phyloP scores from a whole-genome alignment of 257 asterid species.

The Petrea volubilis region DNA sequence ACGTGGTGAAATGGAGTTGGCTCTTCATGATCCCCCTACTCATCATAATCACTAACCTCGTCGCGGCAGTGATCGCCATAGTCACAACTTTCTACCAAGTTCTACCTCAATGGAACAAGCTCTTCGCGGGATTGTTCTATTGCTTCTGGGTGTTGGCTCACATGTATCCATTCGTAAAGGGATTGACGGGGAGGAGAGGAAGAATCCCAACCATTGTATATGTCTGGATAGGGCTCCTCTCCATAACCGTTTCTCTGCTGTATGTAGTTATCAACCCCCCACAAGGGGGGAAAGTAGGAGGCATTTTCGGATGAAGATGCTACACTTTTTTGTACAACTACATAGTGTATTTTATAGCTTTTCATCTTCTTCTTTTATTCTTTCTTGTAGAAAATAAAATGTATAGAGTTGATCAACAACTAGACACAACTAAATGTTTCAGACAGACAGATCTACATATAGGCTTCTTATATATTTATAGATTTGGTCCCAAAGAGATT shows the following conservation, averaged over 20 bases:
- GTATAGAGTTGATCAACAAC: neutral
- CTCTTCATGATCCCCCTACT: conserved; percentile 73
- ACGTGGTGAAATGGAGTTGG: conserved; percentile 80
- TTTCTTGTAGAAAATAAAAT: neutral
- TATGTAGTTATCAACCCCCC: conserved; percentile 74
- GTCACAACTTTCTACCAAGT: conserved; percentile 74
- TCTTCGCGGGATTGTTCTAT: conserved; percentile 80
- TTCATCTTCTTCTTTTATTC: neutral
- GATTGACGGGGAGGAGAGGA: conserved; percentile 95
- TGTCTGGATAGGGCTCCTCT: conserved; percentile 81
- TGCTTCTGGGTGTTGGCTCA: conserved; percentile 93
- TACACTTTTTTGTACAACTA: neutral
- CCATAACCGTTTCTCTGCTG: conserved; percentile 77
- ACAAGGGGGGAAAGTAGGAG: conserved; percentile 12
- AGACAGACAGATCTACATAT: neutral
- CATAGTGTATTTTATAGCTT: neutral
- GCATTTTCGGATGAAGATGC: neutral
- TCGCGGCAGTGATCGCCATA: conserved; percentile 66
- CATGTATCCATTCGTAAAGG: conserved; percentile 84
- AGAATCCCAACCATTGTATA: conserved; percentile 79
- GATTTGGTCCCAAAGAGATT: neutral
- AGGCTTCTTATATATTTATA: neutral
- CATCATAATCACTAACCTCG: conserved; percentile 54
- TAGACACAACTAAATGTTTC: neutral
- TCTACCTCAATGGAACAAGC: conserved; percentile 88